Evolutionary conservation across 768 basidiomycete genomes (phyloP).

Genomic region (Dendrothele bispora): DNA sequence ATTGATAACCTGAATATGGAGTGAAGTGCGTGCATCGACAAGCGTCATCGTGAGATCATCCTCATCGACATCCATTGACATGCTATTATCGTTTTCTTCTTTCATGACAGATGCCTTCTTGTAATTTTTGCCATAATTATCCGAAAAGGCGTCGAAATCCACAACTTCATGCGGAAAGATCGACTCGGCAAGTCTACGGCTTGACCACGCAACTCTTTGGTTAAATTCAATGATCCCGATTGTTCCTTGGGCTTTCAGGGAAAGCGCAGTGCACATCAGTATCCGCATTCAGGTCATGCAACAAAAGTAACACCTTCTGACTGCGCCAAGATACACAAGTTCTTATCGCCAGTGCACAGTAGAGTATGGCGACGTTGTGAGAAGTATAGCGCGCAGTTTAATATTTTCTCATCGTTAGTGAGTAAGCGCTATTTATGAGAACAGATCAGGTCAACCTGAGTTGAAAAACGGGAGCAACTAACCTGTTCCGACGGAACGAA

Average conservation of each 20-base stretch:
- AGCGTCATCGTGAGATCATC: slow-evolving; percentile 29
- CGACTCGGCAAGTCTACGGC: slow-evolving; percentile 49
- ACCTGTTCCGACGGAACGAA: slow-evolving; percentile 68
- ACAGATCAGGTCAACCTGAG: background rate
- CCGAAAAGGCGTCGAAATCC: slow-evolving; percentile 39
- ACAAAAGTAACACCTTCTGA: slow-evolving; percentile 37
- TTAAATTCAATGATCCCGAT: too few relatives aligned
- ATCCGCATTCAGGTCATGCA: background rate
- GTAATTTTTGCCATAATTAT: slow-evolving; percentile 38
- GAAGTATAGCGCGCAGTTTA: slow-evolving; percentile 76
- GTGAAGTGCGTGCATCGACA: slow-evolving; percentile 59
- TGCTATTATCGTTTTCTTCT: slow-evolving; percentile 33
- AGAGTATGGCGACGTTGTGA: slow-evolving; percentile 40
- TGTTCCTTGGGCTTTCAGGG: too few relatives aligned
- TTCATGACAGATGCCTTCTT: slow-evolving; percentile 19
- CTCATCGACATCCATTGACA: slow-evolving; percentile 63
- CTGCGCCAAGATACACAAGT: slow-evolving; percentile 56
- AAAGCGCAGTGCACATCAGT: too few relatives aligned
- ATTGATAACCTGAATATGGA: slow-evolving; percentile 69
- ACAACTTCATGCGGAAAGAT: slow-evolving; percentile 44
- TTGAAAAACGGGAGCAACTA: slow-evolving; percentile 41
- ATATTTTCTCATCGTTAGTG: slow-evolving; percentile 67
- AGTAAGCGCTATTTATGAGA: slow-evolving; percentile 14
- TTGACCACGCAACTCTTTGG: too few relatives aligned
- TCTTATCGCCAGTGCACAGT: slow-evolving; percentile 69